Percentiles rank a stretch among this genome's conserved stretches.
Evolutionary conservation across 2,329 filamentous ascomycete genomes (phyloP).

Genomic region (Colletotrichum viniferum): DNA sequence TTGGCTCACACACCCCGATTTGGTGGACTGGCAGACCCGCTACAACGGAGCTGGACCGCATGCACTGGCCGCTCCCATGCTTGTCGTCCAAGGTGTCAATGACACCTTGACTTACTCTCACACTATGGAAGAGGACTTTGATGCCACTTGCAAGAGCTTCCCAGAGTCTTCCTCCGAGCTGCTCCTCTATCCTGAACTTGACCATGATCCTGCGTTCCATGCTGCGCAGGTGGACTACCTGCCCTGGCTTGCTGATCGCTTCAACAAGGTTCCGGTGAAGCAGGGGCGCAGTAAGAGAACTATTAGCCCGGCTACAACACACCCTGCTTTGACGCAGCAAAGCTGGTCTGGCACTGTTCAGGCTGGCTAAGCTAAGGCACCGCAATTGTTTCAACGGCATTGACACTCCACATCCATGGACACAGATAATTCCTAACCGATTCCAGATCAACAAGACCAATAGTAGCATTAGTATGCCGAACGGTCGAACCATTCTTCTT

Average conservation of each 20-base stretch:
- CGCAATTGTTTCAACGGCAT: neutral
- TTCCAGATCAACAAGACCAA: too few species aligned
- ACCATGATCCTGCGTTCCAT: neutral
- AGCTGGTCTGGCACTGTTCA: neutral
- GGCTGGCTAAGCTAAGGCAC: neutral
- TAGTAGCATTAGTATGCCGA: neutral
- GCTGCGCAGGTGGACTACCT: conserved; percentile 5
- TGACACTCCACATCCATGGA: too few species aligned
- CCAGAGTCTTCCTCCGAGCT: neutral
- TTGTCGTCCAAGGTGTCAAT: conserved; percentile 25
- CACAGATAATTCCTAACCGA: neutral
- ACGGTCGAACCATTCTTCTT: neutral
- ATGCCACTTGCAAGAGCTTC: neutral
- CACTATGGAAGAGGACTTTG: neutral
- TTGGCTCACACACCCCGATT: conserved; percentile 8
- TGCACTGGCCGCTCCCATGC: conserved; percentile 23
- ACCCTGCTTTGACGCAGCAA: neutral
- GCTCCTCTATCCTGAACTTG: neutral
- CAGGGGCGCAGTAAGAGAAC: neutral
- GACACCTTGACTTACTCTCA: conserved; percentile 19
- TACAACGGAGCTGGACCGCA: conserved; percentile 24
- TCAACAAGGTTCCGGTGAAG: neutral
- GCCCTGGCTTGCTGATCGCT: conserved; percentile 9
- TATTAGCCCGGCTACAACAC: neutral
- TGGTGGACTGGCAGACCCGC: neutral